phyloP scores from a whole-genome alignment of 345 rosid genomes.

The Aegle marmelos region DNA sequence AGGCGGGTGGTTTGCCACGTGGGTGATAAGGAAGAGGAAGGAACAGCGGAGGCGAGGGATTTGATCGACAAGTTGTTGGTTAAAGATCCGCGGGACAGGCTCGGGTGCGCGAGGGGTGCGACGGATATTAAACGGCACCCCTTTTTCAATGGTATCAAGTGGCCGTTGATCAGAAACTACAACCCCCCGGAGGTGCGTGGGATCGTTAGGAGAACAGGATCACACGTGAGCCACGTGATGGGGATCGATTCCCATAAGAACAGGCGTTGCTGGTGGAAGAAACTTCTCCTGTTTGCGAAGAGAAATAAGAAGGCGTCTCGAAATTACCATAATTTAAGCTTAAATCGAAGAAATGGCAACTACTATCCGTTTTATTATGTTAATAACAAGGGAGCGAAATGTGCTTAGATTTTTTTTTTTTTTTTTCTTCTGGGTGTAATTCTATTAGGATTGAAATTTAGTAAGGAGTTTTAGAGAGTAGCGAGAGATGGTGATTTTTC shows the following conservation, averaged over 20 bases:
- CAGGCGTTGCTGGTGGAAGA: conserved; percentile 48
- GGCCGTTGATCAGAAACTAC: conserved; percentile 78
- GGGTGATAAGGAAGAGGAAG: conserved; percentile 38
- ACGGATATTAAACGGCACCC: conserved; percentile 73
- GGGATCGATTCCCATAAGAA: conserved; percentile 26
- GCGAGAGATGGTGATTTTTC: neutral
- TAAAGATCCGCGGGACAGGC: conserved; percentile 71
- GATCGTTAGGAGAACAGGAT: conserved; percentile 37
- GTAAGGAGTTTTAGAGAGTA: neutral
- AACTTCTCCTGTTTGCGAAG: conserved; percentile 30
- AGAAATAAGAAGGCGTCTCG: conserved; percentile 22
- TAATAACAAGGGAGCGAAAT: conserved; percentile 11
- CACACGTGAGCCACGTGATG: conserved; percentile 34
- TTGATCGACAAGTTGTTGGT: conserved; percentile 70
- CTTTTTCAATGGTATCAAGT: conserved; percentile 67
- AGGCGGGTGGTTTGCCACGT: conserved; percentile 37
- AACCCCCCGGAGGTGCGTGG: conserved; percentile 72
- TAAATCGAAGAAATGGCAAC: conserved; percentile 34
- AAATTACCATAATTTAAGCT: conserved; percentile 16
- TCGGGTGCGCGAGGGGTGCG: conserved; percentile 78
- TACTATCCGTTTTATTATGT: conserved; percentile 32
- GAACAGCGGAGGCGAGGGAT: conserved; percentile 56
- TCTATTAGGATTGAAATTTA: neutral
- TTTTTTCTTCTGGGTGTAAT: neutral
- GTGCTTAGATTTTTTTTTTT: neutral